phyloP scores from a whole-genome alignment of 2,329 filamentous ascomycete genomes.

The Botryotinia narcissicola region DNA sequence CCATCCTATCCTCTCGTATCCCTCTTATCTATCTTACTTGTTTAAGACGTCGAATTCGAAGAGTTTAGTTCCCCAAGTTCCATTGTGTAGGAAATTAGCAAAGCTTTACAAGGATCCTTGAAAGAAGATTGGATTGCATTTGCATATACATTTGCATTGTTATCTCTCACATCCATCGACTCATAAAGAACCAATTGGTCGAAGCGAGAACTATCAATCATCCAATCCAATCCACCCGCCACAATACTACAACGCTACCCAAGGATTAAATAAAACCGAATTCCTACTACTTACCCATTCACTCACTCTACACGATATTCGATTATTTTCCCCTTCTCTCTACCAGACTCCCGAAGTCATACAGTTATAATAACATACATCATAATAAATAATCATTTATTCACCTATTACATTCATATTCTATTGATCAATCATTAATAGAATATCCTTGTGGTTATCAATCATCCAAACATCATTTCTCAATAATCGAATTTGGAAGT shows the following conservation, averaged over 20 bases:
- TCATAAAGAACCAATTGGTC: background rate
- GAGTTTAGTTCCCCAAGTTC: background rate
- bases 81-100: background rate
- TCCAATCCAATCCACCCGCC: background rate
- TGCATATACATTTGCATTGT: background rate
- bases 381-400: background rate
- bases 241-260: background rate
- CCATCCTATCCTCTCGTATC: background rate
- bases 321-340: background rate
- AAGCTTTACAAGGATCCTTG: background rate
- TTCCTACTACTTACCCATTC: background rate
- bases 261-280: background rate
- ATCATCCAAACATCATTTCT: conserved; percentile 1
- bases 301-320: background rate
- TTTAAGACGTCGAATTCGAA: background rate
- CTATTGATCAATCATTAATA: conserved; percentile 13
- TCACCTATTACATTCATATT: background rate
- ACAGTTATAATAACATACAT: conserved; percentile 5
- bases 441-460: conserved; percentile 12
- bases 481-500: background rate
- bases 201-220: background rate
- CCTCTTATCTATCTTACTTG: conserved; percentile 5
- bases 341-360: conserved; percentile 8
- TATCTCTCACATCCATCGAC: background rate
- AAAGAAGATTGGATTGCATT: conserved; percentile 1